Evolutionary conservation across 1,284 basidiomycete genomes (phyloP).

Genomic region (Ganoderma sp.): DNA sequence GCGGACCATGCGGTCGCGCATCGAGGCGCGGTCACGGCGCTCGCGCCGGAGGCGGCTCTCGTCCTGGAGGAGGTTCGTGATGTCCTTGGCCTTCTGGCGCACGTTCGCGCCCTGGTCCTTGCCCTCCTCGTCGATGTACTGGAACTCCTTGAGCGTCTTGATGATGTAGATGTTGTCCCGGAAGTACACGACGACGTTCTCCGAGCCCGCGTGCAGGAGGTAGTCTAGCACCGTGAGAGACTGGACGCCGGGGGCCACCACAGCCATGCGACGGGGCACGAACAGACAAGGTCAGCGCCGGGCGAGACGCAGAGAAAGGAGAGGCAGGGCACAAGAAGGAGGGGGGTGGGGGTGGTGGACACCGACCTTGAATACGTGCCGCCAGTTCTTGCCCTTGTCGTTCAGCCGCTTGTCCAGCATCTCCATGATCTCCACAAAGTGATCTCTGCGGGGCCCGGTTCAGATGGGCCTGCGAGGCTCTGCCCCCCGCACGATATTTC

Average conservation of each 20-base stretch:
- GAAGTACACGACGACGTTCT: constrained; percentile 99
- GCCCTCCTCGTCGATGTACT: constrained; percentile 93
- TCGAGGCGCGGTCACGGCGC: constrained; percentile 83
- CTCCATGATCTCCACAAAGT: constrained; percentile 99
- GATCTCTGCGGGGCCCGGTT: constrained; percentile 63
- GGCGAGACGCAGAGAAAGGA: constrained; percentile 9
- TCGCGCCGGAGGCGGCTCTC: constrained; percentile 87
- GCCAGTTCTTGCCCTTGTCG: constrained; percentile 99
- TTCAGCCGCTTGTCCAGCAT: constrained; percentile 99
- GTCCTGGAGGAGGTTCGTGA: constrained; percentile 95
- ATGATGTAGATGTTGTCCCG: constrained; percentile 97
- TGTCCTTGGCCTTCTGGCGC: constrained; percentile 99
- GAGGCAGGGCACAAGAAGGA: not conserved
- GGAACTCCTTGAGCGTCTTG: constrained; percentile 99
- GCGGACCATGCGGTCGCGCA: constrained; percentile 93
- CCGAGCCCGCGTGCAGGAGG: constrained; percentile 93
- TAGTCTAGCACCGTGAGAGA: constrained; percentile 97
- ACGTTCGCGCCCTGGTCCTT: constrained; percentile 99
- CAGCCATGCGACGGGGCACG: not conserved
- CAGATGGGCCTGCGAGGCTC: not conserved
- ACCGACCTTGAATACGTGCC: constrained; percentile 96
- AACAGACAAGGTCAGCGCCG: constrained; percentile 1
- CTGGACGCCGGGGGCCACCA: constrained; percentile 46
- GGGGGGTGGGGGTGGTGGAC: not conserved
- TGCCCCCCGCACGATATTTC: not conserved